These are phyloP conservation scores for Toxoplasma gondii DNA, from an alignment of 169 alveolate species.

Conservation along the genomic window DNA sequence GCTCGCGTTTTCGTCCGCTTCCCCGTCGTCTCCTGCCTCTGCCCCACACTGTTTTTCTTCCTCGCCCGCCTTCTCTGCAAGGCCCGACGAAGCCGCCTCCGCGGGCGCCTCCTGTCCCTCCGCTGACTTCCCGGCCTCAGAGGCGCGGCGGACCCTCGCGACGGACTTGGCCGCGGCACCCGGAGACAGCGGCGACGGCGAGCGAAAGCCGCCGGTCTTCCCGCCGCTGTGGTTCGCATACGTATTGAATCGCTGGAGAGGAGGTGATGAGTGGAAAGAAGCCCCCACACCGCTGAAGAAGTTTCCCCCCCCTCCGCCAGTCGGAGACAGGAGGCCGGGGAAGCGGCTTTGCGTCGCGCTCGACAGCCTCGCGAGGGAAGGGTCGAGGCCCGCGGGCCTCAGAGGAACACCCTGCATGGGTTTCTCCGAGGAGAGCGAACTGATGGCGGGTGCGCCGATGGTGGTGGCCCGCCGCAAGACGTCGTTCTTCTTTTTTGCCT, in stretches of 20 bases:
- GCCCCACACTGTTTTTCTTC: too few relatives aligned
- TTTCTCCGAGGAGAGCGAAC: neutral
- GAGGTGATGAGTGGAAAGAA: neutral
- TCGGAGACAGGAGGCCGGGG: neutral
- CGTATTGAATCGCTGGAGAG: neutral
- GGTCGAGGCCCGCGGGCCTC: too few relatives aligned
- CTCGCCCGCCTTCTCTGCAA: neutral
- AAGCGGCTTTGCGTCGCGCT: neutral
- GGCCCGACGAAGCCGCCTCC: neutral
- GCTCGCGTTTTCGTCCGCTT: neutral
- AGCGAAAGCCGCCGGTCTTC: too few relatives aligned
- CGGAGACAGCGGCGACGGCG: too few relatives aligned
- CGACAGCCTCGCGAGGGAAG: too few relatives aligned
- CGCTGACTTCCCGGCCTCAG: too few relatives aligned
- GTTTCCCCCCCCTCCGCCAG: neutral
- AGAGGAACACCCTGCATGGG: neutral
- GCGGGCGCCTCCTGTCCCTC: too few relatives aligned
- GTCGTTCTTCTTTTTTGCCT: neutral
- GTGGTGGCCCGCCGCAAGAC: neutral
- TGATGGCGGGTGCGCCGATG: neutral
- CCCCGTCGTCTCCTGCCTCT: neutral
- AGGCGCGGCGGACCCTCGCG: too few relatives aligned
- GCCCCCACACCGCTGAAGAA: neutral
- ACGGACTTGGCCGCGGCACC: too few relatives aligned
- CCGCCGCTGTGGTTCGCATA: neutral